These are phyloP conservation scores for Linanthus parryae DNA, from an alignment of 148 eudicot genomes.

Conservation along the genomic window DNA sequence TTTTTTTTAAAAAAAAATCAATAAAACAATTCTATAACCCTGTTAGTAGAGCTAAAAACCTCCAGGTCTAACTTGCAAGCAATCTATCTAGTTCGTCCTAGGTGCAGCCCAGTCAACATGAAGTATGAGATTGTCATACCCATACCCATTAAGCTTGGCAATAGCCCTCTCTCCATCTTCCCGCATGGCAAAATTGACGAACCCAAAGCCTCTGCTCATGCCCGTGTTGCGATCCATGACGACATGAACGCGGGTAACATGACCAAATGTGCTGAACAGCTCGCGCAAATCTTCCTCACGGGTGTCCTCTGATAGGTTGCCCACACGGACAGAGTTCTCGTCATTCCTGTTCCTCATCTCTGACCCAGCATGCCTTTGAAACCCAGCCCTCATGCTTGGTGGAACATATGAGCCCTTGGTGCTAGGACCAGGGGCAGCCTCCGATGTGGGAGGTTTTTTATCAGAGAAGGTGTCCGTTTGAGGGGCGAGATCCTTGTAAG, in stretches of 20 bases:
- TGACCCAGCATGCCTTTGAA: constrained; percentile 32
- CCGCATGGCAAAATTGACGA: constrained; percentile 64
- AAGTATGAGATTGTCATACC: constrained; percentile 82
- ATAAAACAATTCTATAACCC: too few species aligned
- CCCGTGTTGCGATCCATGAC: constrained; percentile 86
- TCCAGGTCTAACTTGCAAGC: too few species aligned
- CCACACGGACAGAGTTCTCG: constrained; percentile 91
- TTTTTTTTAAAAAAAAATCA: too few species aligned
- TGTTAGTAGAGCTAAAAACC: too few species aligned
- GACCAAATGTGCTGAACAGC: constrained; percentile 69
- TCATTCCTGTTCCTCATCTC: constrained; percentile 90
- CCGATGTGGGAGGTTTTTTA: constrained; percentile 45
- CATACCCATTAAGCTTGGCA: constrained; percentile 81
- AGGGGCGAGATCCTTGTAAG: constrained; percentile 80
- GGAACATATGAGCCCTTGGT: constrained; percentile 67
- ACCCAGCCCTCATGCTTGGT: constrained; percentile 64
- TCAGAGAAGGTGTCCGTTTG: constrained; percentile 37
- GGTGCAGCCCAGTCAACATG: constrained; percentile 85
- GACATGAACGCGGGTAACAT: constrained; percentile 64
- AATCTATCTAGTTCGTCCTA: constrained; percentile 56
- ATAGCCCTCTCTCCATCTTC: constrained; percentile 83
- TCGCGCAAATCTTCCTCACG: constrained; percentile 72
- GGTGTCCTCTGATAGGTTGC: constrained; percentile 90
- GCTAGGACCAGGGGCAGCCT: constrained; percentile 15
- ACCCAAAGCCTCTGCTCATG: constrained; percentile 79